These are phyloP conservation scores for Boletellus sp. DNA, from an alignment of 1,284 basidiomycete species.

Conservation along the genomic window DNA sequence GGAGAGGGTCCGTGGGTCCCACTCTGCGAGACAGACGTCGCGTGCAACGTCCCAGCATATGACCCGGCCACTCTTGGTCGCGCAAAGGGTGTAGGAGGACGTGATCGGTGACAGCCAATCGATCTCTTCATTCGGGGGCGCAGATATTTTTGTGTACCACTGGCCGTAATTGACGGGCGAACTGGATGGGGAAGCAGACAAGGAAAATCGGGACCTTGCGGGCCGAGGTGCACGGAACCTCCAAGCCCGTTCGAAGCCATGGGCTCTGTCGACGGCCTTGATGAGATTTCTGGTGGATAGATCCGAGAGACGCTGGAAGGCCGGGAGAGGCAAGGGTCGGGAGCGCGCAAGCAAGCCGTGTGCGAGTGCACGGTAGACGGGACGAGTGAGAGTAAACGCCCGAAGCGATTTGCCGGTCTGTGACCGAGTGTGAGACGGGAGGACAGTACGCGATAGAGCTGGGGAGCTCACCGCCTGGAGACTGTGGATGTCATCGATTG, in stretches of 20 bases:
- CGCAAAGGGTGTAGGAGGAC: conserved; percentile 65
- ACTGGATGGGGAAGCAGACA: conserved; percentile 17
- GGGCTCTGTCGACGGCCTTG: conserved; percentile 56
- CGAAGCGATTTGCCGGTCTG: conserved; percentile 61
- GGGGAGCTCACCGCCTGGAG: conserved; percentile 53
- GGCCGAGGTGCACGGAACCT: conserved; percentile 54
- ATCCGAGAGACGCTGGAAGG: conserved; percentile 63
- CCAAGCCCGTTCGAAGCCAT: conserved; percentile 60
- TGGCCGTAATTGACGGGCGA: conserved; percentile 16
- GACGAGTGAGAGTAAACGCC: conserved; percentile 56
- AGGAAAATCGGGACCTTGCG: conserved; percentile 27
- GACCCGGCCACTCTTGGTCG: conserved; percentile 70
- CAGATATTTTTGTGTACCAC: conserved; percentile 63
- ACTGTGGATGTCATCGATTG: conserved; percentile 53
- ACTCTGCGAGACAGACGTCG: conserved; percentile 57
- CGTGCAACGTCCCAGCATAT: conserved; percentile 70
- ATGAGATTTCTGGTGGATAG: conserved; percentile 57
- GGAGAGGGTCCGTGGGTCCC: conserved; percentile 46
- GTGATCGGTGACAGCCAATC: conserved; percentile 76
- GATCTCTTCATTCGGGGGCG: conserved; percentile 62
- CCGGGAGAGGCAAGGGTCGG: conserved; percentile 61
- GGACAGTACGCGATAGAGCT: neutral
- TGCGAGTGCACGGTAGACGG: conserved; percentile 63
- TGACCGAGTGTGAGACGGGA: neutral
- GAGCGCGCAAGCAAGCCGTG: conserved; percentile 57